Evolutionary conservation across 192 early-diverging fungal species (phyloP), one percentile per base, ranked within the genome.

Genomic region (Powellomyces hirtus): DNA sequence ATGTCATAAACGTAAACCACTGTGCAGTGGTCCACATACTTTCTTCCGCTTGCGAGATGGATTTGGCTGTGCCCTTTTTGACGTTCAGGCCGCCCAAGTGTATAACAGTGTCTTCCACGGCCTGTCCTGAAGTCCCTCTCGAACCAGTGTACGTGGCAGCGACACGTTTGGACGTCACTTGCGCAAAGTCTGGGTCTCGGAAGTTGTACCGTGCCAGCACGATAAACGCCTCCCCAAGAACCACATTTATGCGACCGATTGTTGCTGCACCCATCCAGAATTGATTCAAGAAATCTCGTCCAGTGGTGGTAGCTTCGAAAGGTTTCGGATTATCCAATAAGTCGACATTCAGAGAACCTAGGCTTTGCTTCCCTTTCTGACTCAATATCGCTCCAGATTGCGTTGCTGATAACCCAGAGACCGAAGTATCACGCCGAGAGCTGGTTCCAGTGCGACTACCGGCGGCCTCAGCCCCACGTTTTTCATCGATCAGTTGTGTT

Each of bases 401-500:
- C 3, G 37, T 36, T 3, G 16, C 34, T 24, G 59, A 60, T 14
- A 60, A 37, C 33, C 31, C 59, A 22, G 59, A 33, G 29, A 38
- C 11, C 18, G 52, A 57, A 5, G 45, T 22, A 56, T 66, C 64
- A 14, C 37, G 50, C 11, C 11, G 13, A 26, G 40, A 29, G 0
- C 30, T 18, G 33, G 6, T 30, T 14, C 67, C 44, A 10, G 5
- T 55, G 7, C 31, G 3, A 37, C 26, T 29, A 2, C 31, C 26
- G n/a, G 46, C 46, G 6, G 62, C 4, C 36, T 79, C 73, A 26
- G 61, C 22, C 26, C 57, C 62, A 18, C 70, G 59, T 57, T 90
- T 90, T 65, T 89, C 84, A 62, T 88, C 83, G 16, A 89, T 49
- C 20, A 84, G 68, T 30, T 62, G 72, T 18, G 53, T 62, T 14